These are phyloP conservation scores for Patellifolia procumbens DNA, from an alignment of 179 eudicot species.

Conservation along the genomic window DNA sequence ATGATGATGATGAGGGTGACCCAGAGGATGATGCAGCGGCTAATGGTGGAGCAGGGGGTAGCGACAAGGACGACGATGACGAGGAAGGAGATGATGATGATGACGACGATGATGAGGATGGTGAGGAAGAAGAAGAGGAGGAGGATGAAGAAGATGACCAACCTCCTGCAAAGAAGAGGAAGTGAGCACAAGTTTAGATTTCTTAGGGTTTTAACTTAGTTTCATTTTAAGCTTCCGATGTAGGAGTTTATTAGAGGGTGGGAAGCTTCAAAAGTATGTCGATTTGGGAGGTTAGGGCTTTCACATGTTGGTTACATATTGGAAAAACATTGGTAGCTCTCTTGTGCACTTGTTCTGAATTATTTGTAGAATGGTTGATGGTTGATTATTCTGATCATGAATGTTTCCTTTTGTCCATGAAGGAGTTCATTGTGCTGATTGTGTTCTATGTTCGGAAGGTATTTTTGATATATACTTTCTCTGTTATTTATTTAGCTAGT, in stretches of 20 bases:
- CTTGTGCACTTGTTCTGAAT: constrained; percentile 9
- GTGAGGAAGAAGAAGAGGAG: constrained; percentile 41
- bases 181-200: constrained; percentile 34
- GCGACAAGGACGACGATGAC: constrained; percentile 38
- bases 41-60: constrained; percentile 38
- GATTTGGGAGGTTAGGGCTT: constrained; percentile 18
- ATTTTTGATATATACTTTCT: background rate
- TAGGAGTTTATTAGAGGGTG: constrained; percentile 23
- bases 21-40: constrained; percentile 45
- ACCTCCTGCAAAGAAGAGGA: constrained; percentile 72
- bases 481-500: background rate
- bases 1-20: constrained; percentile 53
- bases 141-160: constrained; percentile 67
- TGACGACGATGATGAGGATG: constrained; percentile 34
- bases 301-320: constrained; percentile 9
- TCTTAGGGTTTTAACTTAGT: background rate
- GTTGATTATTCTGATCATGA: background rate
- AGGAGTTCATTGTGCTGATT: background rate
- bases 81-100: constrained; percentile 48
- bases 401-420: constrained; percentile 7
- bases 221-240: constrained; percentile 8
- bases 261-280: background rate
- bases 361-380: constrained; percentile 25
- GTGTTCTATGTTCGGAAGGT: background rate
- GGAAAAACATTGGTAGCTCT: constrained; percentile 16